Evolutionary conservation across 192 early-diverging fungal genomes (phyloP).

Genomic region (Podila verticillata): DNA sequence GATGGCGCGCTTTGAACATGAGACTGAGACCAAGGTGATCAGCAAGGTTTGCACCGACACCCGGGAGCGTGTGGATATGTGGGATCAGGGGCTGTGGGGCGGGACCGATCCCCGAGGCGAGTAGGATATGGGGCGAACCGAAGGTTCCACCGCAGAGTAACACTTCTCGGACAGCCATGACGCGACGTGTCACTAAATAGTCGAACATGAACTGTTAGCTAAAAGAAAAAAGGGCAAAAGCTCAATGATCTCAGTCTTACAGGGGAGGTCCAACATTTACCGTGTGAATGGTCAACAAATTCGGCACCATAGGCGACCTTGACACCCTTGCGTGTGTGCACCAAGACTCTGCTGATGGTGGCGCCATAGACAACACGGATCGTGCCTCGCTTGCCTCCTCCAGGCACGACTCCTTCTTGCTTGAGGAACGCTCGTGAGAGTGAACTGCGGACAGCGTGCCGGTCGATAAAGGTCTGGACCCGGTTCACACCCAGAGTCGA

Average conservation of each 20-base stretch:
- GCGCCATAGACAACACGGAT: slow-evolving; percentile 38
- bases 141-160: slow-evolving; percentile 43
- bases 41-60: slow-evolving; percentile 37
- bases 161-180: slow-evolving; percentile 43
- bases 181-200: slow-evolving; percentile 16
- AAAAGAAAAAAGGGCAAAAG: neutral
- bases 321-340: slow-evolving; percentile 11
- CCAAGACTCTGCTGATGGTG: slow-evolving; percentile 7
- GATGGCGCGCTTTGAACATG: neutral
- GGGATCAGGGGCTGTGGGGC: neutral
- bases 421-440: slow-evolving; percentile 35
- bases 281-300: slow-evolving; percentile 37
- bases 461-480: slow-evolving; percentile 35
- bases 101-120: slow-evolving; percentile 43
- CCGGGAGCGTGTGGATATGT: slow-evolving; percentile 18
- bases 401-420: slow-evolving; percentile 15
- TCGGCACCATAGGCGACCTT: slow-evolving; percentile 37
- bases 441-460: slow-evolving; percentile 39
- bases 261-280: neutral
- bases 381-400: slow-evolving; percentile 15
- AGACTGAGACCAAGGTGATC: slow-evolving; percentile 28
- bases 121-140: slow-evolving; percentile 28
- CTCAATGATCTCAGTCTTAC: neutral
- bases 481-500: slow-evolving; percentile 32
- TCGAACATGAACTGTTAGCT: neutral